Percentiles rank a stretch among this genome's conserved stretches.
Conservation (phyloP, 139 green algal species). For the Astrephomene gubernaculifera region DNA sequence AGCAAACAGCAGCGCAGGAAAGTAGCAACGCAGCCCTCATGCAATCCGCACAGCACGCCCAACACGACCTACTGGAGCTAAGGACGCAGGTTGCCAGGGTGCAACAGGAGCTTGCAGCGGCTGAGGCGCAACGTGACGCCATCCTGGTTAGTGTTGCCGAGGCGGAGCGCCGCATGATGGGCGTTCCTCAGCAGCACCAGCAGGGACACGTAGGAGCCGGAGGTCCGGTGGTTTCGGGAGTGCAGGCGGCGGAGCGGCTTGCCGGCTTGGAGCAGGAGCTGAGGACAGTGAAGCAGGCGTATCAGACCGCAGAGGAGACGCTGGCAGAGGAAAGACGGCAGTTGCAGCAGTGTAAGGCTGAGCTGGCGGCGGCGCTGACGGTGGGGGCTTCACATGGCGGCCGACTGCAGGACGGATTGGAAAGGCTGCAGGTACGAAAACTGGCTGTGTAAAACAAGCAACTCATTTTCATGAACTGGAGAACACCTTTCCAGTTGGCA, state of each 20-base stretch:
- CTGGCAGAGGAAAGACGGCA: neutral
- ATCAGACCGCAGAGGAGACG: neutral
- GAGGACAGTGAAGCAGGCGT: neutral
- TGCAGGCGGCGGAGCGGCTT: no score
- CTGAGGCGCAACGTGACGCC: neutral
- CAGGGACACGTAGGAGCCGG: no score
- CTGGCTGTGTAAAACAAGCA: no score
- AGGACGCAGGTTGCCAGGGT: neutral
- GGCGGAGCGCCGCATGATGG: neutral
- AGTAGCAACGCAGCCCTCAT: neutral
- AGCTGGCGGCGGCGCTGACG: neutral
- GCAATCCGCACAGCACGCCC: neutral
- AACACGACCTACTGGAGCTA: constrained; percentile 5
- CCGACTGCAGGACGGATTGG: constrained; percentile 10
- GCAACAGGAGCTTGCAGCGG: neutral
- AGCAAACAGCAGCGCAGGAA: neutral
- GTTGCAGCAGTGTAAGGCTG: constrained; percentile 27
- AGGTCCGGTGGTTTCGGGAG: no score
- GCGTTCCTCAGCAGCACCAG: no score
- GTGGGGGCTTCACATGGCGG: neutral
- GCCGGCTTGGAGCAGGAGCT: neutral
- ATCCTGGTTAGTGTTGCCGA: neutral
- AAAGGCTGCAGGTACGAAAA: constrained; percentile 23
- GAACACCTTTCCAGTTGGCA: no score
- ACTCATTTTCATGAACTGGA: no score